These are phyloP conservation scores for Suhomyces kunorum DNA, from an alignment of 1,139 yeast genomes.

Conservation along the genomic window DNA sequence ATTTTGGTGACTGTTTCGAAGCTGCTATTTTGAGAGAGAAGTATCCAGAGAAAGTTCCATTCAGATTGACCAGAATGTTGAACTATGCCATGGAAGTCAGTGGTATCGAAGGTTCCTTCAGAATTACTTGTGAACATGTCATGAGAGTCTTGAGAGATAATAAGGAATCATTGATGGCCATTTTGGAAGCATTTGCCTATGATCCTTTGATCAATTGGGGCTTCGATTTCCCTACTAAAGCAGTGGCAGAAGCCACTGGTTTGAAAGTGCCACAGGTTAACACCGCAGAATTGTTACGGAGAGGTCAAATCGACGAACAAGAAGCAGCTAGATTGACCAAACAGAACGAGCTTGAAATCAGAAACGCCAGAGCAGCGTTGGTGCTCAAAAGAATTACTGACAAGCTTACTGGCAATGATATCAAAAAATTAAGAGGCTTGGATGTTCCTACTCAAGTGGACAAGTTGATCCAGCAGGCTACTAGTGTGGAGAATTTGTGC, in stretches of 20 bases:
- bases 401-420: constrained; percentile 92
- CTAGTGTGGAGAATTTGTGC: constrained; percentile 92
- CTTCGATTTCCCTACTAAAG: constrained; percentile 84
- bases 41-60: constrained; percentile 97
- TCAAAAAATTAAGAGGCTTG: constrained; percentile 67
- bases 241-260: constrained; percentile 73
- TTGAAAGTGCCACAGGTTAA: constrained; percentile 65
- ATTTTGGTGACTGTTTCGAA: constrained; percentile 98
- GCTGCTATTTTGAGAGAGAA: constrained; percentile 96
- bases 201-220: constrained; percentile 99
- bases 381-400: constrained; percentile 90
- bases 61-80: constrained; percentile 93
- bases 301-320: constrained; percentile 73
- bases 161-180: constrained; percentile 96
- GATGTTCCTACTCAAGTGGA: constrained; percentile 92
- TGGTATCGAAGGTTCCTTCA: constrained; percentile 96
- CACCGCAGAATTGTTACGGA: constrained; percentile 66
- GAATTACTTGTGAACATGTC: constrained; percentile 96
- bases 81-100: constrained; percentile 99
- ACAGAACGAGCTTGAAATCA: constrained; percentile 75
- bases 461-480: constrained; percentile 90
- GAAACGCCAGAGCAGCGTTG: constrained; percentile 89
- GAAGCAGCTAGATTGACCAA: constrained; percentile 71
- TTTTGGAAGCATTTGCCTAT: constrained; percentile 95
- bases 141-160: constrained; percentile 93